These are phyloP conservation scores for Simmondsia chinensis DNA, from an alignment of 148 eudicot genomes.

Conservation along the genomic window DNA sequence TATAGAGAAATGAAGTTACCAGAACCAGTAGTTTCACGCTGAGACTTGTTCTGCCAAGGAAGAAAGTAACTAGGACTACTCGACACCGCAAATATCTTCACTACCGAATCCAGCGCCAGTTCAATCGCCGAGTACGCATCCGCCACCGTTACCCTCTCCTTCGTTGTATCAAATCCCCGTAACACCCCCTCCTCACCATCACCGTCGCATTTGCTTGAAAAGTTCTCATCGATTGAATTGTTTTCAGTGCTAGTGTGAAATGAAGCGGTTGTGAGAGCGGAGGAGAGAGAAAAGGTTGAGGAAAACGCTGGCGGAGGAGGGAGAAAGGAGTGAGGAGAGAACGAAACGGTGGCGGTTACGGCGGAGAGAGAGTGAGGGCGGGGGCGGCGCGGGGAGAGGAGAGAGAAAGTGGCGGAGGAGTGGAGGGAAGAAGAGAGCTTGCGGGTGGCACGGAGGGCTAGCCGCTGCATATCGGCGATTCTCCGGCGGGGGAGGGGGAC, in stretches of 20 bases:
- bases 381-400: neutral
- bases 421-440: slow-evolving; percentile 7
- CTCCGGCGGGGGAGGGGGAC: neutral
- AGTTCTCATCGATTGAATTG: too few relatives aligned
- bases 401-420: too few relatives aligned
- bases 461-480: slow-evolving; percentile 10
- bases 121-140: slow-evolving; percentile 64
- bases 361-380: neutral
- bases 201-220: neutral
- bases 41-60: slow-evolving; percentile 96
- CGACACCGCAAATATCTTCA: slow-evolving; percentile 80
- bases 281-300: slow-evolving; percentile 6
- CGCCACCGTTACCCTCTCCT: neutral
- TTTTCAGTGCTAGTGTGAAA: neutral
- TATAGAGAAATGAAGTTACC: slow-evolving; percentile 28
- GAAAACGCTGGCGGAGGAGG: neutral
- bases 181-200: slow-evolving; percentile 3
- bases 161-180: neutral
- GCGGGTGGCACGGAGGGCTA: slow-evolving; percentile 9
- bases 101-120: slow-evolving; percentile 82
- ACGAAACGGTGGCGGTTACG: too few relatives aligned
- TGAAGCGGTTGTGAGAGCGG: neutral
- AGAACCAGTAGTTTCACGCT: slow-evolving; percentile 88
- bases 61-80: slow-evolving; percentile 80
- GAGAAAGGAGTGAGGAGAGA: neutral